Base-by-base conservation (phyloP, 164 flowering plant genomes). In the Nymphaea colorata region DNA sequence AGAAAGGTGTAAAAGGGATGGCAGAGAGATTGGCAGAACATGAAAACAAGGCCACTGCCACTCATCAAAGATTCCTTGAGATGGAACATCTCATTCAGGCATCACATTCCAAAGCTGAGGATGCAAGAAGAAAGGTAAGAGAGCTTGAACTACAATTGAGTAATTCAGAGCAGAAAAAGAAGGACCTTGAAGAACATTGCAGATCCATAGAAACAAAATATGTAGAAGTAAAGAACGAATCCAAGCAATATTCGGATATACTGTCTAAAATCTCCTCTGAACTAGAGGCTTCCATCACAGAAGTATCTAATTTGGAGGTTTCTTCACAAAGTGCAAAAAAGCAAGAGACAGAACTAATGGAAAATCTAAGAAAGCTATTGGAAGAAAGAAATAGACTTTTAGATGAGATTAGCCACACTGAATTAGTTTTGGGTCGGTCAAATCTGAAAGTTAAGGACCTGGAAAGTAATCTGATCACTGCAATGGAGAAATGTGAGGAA, bases 51-150 rank as follows among this genome's bases (percentile, higher is more conserved):
- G 90, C 89, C 3, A 83, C 65, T 66, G 73, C 67, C 41, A 77
- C 72, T 44, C 87, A 86, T 71, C 84, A 92, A 59, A 89, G 91
- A 44, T 76, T 88, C 76, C 72, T 84, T 43, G 91, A 92, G 68
- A 81, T 93, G 25, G 96, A 93, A 76, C 90, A 85, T 69, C 65
- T 88, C 65, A 68, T 87, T 59, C 86, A 93, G 74, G n/a, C 63
- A 43, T 82, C 94, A 66, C 83, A 84, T 63, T 79, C 86, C 67
- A 93, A 86, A 81, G 75, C 71, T 15, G 97, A 82, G 71, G 57
- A 51, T 51, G 57, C 57, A 51, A 15, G 57, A 51, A 51, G 57
- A 51, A 2, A 15, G 3, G 57, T 51, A 15, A 15, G 12, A 51
- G 57, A 7, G 57, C 15, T 51, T 51, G 57, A 51, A 51, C 57